Percentiles rank a stretch among this genome's conserved stretches.
These are phyloP conservation scores for Polychaeton citri DNA, from an alignment of 2,329 filamentous ascomycete genomes.

Conservation along the genomic window DNA sequence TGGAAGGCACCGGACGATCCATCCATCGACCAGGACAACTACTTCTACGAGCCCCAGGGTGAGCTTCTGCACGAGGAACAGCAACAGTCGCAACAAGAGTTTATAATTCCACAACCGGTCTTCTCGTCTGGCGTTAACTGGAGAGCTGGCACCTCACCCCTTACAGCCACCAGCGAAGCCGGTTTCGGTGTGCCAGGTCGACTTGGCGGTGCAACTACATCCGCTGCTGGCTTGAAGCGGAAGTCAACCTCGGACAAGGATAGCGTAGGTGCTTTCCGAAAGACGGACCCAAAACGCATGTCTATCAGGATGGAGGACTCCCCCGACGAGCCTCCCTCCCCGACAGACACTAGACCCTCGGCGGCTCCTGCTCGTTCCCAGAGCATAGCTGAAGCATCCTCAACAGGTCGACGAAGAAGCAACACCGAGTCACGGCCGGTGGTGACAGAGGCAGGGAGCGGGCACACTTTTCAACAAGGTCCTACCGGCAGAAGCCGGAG, in stretches of 20 bases:
- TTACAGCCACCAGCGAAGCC: background rate
- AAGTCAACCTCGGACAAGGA: constrained; percentile 9
- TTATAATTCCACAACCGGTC: constrained; percentile 23
- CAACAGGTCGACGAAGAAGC: too few relatives aligned
- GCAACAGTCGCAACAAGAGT: constrained; percentile 22
- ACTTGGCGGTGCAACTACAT: constrained; percentile 3
- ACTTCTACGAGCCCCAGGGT: constrained; percentile 32
- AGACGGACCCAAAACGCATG: constrained; percentile 6
- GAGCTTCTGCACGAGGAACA: constrained; percentile 28
- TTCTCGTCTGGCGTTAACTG: constrained; percentile 2
- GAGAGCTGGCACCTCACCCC: constrained; percentile 1
- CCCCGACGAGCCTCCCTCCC: constrained; percentile 6
- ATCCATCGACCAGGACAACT: constrained; percentile 6
- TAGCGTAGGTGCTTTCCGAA: background rate
- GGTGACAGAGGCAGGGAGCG: too few relatives aligned
- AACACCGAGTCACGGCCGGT: too few relatives aligned
- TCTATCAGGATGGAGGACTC: constrained; percentile 8
- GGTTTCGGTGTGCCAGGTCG: constrained; percentile 6
- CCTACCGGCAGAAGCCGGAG: constrained; percentile 1
- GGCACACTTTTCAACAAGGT: too few relatives aligned
- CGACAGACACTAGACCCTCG: constrained; percentile 3
- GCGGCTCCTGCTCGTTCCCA: constrained; percentile 3
- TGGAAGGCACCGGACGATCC: constrained; percentile 24
- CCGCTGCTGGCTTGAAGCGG: constrained; percentile 9
- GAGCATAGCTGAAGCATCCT: constrained; percentile 2